These are phyloP conservation scores for Clarireedia sp. DNA, from an alignment of 2,329 filamentous ascomycete species.

Conservation along the genomic window DNA sequence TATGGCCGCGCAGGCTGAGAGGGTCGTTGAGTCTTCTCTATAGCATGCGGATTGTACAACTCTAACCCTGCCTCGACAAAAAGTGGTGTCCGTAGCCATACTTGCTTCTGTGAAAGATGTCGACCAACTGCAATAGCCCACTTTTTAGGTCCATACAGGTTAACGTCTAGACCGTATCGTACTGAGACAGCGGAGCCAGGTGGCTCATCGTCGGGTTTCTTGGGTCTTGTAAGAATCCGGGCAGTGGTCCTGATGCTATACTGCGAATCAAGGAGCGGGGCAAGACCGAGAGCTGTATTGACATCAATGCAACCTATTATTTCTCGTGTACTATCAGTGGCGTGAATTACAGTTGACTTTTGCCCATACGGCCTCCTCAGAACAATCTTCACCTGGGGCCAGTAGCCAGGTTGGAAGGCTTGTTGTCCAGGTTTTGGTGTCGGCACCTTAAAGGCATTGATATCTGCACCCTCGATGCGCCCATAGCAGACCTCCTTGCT, in stretches of 20 bases:
- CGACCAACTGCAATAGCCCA: slow-evolving; percentile 58
- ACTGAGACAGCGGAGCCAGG: slow-evolving; percentile 55
- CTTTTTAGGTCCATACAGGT: slow-evolving; percentile 69
- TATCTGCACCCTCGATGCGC: slow-evolving; percentile 57
- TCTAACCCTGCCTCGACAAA: slow-evolving; percentile 60
- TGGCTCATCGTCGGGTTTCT: slow-evolving; percentile 49
- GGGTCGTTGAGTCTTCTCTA: slow-evolving; percentile 21
- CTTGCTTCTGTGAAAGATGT: slow-evolving; percentile 55
- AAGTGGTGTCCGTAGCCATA: slow-evolving; percentile 60
- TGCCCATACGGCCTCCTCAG: slow-evolving; percentile 53
- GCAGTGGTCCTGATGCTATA: slow-evolving; percentile 60
- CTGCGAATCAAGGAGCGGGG: slow-evolving; percentile 61
- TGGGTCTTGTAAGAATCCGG: slow-evolving; percentile 60
- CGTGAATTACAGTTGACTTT: slow-evolving; percentile 54
- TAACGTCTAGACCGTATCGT: slow-evolving; percentile 58
- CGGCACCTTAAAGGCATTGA: slow-evolving; percentile 63
- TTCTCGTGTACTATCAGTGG: slow-evolving; percentile 61
- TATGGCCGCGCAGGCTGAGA: slow-evolving; percentile 26
- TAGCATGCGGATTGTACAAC: slow-evolving; percentile 66
- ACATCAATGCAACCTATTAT: slow-evolving; percentile 71
- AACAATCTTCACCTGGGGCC: slow-evolving; percentile 68
- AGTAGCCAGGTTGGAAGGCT: slow-evolving; percentile 49
- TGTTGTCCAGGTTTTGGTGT: slow-evolving; percentile 56
- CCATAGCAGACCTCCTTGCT: slow-evolving; percentile 75
- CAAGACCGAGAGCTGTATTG: slow-evolving; percentile 58